A percentile compares a stretch with the other conserved stretches of the same genome.
Conservation (phyloP, 2,329 filamentous ascomycete genomes). For the Helicocarpus griseus region DNA sequence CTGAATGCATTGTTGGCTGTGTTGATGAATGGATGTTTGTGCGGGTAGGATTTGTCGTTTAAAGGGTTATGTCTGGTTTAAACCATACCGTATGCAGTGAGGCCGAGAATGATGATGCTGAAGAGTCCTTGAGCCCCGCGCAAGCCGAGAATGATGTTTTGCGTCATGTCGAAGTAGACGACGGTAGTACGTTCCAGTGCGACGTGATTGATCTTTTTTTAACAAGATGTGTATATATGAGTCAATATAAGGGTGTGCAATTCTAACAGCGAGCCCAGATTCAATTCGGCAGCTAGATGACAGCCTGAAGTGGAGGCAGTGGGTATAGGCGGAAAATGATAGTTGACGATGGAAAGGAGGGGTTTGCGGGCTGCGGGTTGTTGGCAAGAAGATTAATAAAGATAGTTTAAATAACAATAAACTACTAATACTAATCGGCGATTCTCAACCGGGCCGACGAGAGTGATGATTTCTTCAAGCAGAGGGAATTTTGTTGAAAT, state of each 20-base stretch:
- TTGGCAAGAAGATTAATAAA: background rate
- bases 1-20: no score
- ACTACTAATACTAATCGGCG: background rate
- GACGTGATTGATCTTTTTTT: no score
- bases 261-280: no score
- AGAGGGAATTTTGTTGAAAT: background rate
- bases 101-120: slow-evolving; percentile 62
- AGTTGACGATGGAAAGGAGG: no score
- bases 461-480: background rate
- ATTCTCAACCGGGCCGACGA: background rate
- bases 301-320: no score
- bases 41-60: background rate
- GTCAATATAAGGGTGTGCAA: background rate
- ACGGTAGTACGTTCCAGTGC: background rate
- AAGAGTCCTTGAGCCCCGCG: slow-evolving; percentile 60
- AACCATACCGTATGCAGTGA: slow-evolving; percentile 61
- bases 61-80: slow-evolving; percentile 2
- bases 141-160: slow-evolving; percentile 23
- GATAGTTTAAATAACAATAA: background rate
- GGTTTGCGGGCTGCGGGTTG: no score
- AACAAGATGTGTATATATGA: no score
- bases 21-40: background rate
- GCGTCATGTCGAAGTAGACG: background rate
- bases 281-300: no score
- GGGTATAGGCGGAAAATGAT: no score